phyloP scores from a whole-genome alignment of 495 filamentous ascomycete genomes.

The Aspergillus baeticus region DNA sequence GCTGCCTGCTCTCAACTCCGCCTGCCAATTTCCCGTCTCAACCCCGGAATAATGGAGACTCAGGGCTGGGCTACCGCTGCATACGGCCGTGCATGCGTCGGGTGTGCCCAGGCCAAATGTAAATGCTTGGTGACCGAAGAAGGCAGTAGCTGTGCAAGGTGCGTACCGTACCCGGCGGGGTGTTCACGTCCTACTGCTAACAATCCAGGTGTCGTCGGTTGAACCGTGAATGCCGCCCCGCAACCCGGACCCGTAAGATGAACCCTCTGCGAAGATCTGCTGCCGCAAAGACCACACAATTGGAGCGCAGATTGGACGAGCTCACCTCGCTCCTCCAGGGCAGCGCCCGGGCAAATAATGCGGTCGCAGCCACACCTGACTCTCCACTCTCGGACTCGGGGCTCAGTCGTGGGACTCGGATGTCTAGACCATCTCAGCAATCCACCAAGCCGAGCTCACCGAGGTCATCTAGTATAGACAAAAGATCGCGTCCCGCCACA shows the following conservation, averaged over 20 bases:
- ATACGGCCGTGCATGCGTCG: conserved; percentile 14
- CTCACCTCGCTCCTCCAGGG: conserved; percentile 8
- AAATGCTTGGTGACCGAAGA: neutral
- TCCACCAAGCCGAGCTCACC: neutral
- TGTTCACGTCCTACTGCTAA: neutral
- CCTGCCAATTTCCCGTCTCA: too few relatives aligned
- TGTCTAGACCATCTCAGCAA: neutral
- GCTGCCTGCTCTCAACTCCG: too few relatives aligned
- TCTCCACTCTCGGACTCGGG: neutral
- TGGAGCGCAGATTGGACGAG: conserved; percentile 13
- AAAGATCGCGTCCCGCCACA: neutral
- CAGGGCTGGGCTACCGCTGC: too few relatives aligned
- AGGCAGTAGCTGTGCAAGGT: conserved; percentile 10
- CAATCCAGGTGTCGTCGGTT: conserved; percentile 10
- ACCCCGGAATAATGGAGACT: too few relatives aligned
- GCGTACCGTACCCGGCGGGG: neutral
- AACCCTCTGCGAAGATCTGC: neutral
- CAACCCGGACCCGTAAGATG: neutral
- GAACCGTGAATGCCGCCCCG: conserved; percentile 8
- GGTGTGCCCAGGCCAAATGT: conserved; percentile 11
- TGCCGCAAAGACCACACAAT: neutral
- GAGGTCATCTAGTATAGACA: neutral
- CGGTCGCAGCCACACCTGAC: neutral
- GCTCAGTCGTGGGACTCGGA: neutral
- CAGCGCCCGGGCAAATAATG: neutral